These are phyloP conservation scores for Podospora sp. DNA, from an alignment of 495 filamentous ascomycete genomes.

Conservation along the genomic window DNA sequence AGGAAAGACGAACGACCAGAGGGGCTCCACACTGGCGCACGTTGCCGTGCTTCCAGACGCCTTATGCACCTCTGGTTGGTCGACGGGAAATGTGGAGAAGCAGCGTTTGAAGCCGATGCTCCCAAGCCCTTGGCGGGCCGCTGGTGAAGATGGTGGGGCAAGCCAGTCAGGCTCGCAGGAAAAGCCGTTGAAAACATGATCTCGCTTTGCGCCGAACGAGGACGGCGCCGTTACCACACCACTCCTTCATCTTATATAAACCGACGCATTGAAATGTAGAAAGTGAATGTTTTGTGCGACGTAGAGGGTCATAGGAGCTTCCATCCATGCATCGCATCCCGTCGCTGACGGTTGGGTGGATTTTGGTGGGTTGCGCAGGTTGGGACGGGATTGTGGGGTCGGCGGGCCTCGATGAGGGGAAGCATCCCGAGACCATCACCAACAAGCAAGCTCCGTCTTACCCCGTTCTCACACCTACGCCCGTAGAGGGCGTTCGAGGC, in stretches of 20 bases:
- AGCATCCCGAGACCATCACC: not conserved
- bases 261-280: slow-evolving; percentile 1
- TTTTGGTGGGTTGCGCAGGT: too few relatives aligned
- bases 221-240: not conserved
- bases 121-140: slow-evolving; percentile 12
- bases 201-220: slow-evolving; percentile 1
- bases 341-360: not conserved
- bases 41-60: slow-evolving; percentile 36
- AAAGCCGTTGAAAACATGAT: slow-evolving; percentile 14
- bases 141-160: not conserved
- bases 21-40: slow-evolving; percentile 29
- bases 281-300: not conserved
- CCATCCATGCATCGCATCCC: not conserved
- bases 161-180: slow-evolving; percentile 6
- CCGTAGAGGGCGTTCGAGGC: not conserved
- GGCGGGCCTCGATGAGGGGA: not conserved
- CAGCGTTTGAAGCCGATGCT: slow-evolving; percentile 10
- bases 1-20: slow-evolving; percentile 10
- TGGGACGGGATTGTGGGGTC: not conserved
- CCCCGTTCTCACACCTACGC: slow-evolving; percentile 6
- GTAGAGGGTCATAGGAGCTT: not conserved
- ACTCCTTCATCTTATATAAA: not conserved
- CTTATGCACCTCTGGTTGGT: slow-evolving; percentile 31
- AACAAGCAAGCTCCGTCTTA: slow-evolving; percentile 1
- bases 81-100: slow-evolving; percentile 30